These are phyloP conservation scores for Dendrothele bispora DNA, from an alignment of 768 basidiomycete species.

Conservation along the genomic window DNA sequence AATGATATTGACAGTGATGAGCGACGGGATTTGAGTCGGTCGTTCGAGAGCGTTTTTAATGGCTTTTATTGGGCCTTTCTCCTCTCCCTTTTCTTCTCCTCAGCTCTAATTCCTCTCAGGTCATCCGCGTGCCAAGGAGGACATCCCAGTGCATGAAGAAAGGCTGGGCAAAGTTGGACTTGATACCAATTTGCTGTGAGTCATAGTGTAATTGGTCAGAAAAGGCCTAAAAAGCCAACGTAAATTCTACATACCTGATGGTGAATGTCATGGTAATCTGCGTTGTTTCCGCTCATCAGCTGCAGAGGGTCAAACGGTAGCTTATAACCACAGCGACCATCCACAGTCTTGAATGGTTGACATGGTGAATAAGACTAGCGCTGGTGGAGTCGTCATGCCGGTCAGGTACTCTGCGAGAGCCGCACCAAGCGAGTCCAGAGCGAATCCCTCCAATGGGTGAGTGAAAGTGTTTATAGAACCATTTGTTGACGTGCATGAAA, in stretches of 20 bases:
- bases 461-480: conserved; percentile 88
- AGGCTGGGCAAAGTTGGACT: conserved; percentile 93
- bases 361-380: conserved; percentile 77
- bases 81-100: conserved; percentile 43
- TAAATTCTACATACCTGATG: conserved; percentile 84
- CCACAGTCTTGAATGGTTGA: conserved; percentile 91
- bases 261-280: conserved; percentile 98
- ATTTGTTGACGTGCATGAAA: conserved; percentile 86
- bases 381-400: conserved; percentile 76
- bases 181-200: conserved; percentile 78
- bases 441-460: conserved; percentile 94
- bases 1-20: too few relatives aligned
- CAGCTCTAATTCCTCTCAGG: conserved; percentile 60
- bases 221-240: not conserved
- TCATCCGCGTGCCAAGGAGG: conserved; percentile 83
- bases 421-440: conserved; percentile 85
- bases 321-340: conserved; percentile 91
- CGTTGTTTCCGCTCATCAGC: conserved; percentile 81
- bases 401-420: conserved; percentile 70
- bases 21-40: too few relatives aligned
- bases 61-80: too few relatives aligned
- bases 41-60: too few relatives aligned
- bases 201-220: conserved; percentile 3
- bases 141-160: conserved; percentile 96
- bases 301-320: conserved; percentile 94